phyloP scores from a whole-genome alignment of 345 rosid species.

The Populus pruinosa region DNA sequence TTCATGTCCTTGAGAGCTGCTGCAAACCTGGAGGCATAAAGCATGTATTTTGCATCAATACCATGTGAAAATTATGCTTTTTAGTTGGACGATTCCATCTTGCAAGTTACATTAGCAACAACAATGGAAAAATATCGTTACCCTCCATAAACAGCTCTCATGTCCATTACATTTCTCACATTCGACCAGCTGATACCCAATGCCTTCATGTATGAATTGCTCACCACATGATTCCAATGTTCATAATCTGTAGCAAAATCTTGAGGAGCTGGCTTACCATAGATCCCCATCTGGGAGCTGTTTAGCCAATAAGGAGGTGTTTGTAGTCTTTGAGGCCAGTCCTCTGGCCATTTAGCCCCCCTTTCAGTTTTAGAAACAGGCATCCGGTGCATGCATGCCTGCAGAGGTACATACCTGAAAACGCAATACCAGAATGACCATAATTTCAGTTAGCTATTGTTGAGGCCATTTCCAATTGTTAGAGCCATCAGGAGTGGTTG shows the following conservation, averaged over 20 bases:
- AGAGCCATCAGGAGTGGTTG: neutral
- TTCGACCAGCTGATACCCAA: constrained; percentile 80
- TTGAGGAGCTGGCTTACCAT: constrained; percentile 79
- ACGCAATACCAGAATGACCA: neutral
- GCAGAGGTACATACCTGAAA: constrained; percentile 84
- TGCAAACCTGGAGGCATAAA: constrained; percentile 55
- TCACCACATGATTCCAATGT: constrained; percentile 78
- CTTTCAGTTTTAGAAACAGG: constrained; percentile 47
- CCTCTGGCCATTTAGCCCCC: constrained; percentile 71
- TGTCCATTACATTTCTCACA: constrained; percentile 88
- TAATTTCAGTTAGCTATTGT: neutral
- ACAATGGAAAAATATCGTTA: constrained; percentile 11
- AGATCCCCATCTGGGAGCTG: constrained; percentile 87
- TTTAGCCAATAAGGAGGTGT: constrained; percentile 77
- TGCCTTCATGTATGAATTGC: constrained; percentile 59
- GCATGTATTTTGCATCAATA: neutral
- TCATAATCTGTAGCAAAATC: constrained; percentile 70
- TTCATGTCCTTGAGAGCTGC: constrained; percentile 72
- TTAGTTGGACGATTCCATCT: neutral
- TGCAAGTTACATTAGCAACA: neutral
- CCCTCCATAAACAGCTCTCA: constrained; percentile 97
- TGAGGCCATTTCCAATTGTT: neutral
- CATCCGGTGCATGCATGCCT: constrained; percentile 71
- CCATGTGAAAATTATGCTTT: neutral
- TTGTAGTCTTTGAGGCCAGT: constrained; percentile 68